Conservation (phyloP, 2,329 filamentous ascomycete genomes). For the Aspergillus aculeatinus region DNA sequence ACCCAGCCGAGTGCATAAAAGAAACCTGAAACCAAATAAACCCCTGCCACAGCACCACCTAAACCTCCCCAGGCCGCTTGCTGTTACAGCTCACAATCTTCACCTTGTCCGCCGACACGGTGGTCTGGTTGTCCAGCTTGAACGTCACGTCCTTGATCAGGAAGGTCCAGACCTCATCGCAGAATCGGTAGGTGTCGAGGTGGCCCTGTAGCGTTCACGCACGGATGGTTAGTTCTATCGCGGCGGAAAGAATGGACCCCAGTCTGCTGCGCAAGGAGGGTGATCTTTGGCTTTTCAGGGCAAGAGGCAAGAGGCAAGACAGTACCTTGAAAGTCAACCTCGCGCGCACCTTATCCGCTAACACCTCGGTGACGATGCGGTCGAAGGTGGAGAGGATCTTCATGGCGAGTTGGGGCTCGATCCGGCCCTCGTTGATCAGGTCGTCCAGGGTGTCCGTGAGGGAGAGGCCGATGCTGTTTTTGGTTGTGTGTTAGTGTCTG, state of each 20-base stretch:
- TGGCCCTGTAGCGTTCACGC: constrained; percentile 65
- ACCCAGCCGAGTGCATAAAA: no score
- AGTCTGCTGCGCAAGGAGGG: background rate
- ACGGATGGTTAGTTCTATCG: background rate
- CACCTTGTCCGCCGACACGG: constrained; percentile 82
- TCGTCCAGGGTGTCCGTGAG: constrained; percentile 97
- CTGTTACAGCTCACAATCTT: constrained; percentile 99
- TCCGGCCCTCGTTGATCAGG: constrained; percentile 88
- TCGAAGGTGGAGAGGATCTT: constrained; percentile 97
- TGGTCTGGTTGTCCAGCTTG: constrained; percentile 83
- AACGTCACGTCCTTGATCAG: constrained; percentile 98
- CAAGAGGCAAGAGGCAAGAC: background rate
- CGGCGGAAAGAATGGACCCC: background rate
- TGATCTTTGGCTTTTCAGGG: background rate
- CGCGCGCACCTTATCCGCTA: constrained; percentile 89
- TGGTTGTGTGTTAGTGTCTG: background rate
- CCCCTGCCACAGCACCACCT: background rate
- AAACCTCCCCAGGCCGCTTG: constrained; percentile 67
- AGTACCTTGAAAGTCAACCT: constrained; percentile 89
- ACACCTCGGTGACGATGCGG: constrained; percentile 82
- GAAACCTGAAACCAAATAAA: no score
- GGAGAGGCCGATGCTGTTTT: constrained; percentile 78
- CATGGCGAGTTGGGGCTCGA: constrained; percentile 98
- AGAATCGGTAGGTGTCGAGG: constrained; percentile 97
- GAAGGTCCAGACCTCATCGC: constrained; percentile 99